A percentile compares a stretch with the other conserved stretches of the same genome.
Conservation (phyloP, 2,329 filamentous ascomycete genomes). For the Stemphylium vesicarium region DNA sequence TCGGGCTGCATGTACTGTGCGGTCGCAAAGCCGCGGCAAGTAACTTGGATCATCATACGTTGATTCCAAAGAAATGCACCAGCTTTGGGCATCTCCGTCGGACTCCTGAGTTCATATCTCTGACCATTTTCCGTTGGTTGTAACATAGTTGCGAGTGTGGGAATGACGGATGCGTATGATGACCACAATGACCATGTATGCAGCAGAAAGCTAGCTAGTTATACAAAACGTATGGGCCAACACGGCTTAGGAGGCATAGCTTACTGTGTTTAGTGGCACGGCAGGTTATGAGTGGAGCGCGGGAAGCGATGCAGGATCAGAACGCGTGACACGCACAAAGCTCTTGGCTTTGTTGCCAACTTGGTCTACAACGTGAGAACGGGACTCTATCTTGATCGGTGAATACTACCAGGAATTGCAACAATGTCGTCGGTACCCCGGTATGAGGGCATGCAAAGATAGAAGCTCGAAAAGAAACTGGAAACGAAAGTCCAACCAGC, state of each 20-base stretch:
- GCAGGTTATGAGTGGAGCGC: constrained; percentile 18
- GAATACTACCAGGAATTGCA: constrained; percentile 9
- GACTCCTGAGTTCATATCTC: constrained; percentile 62
- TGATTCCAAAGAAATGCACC: constrained; percentile 66
- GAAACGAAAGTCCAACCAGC: constrained; percentile 6
- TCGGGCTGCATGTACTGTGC: constrained; percentile 68
- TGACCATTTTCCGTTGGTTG: constrained; percentile 56
- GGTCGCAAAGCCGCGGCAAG: constrained; percentile 64
- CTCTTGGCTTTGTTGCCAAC: constrained; percentile 10
- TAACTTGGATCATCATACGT: constrained; percentile 67
- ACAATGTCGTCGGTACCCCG: constrained; percentile 8
- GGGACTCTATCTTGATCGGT: constrained; percentile 6
- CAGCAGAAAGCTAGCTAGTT: constrained; percentile 30
- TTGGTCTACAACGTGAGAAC: constrained; percentile 8
- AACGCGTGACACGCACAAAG: constrained; percentile 17
- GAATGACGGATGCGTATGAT: constrained; percentile 9
- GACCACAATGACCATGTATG: constrained; percentile 21
- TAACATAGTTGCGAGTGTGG: constrained; percentile 35
- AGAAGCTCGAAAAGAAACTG: constrained; percentile 4
- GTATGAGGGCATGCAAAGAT: constrained; percentile 2
- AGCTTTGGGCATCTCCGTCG: constrained; percentile 63
- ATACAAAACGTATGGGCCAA: constrained; percentile 27
- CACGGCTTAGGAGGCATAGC: constrained; percentile 32
- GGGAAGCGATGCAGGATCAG: constrained; percentile 11
- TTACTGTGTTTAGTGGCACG: constrained; percentile 38